Evolutionary conservation across 2,329 filamentous ascomycete genomes (phyloP).

Genomic region (Penicillium digitatum): DNA sequence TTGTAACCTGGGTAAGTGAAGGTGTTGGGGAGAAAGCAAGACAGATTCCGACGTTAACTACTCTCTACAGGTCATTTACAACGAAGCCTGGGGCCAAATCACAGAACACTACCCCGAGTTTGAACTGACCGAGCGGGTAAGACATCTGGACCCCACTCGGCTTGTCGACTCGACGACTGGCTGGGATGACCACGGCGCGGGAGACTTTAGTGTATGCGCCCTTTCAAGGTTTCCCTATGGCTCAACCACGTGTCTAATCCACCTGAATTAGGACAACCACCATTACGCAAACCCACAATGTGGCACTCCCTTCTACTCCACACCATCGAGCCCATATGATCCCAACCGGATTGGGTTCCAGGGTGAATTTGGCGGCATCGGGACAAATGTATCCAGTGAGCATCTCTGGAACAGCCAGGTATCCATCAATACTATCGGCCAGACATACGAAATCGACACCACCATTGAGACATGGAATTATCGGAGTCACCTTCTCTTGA

Average conservation of each 20-base stretch:
- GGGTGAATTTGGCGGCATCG: conserved; percentile 68
- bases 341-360: conserved; percentile 61
- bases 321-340: conserved; percentile 54
- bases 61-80: conserved; percentile 58
- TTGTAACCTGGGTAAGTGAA: conserved; percentile 57
- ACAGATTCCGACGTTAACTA: background rate
- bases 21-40: background rate
- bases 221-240: background rate
- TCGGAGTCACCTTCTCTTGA: conserved; percentile 53
- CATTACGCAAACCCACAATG: conserved; percentile 70
- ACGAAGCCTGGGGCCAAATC: conserved; percentile 67
- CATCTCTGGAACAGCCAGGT: conserved; percentile 62
- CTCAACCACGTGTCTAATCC: background rate
- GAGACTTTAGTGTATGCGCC: conserved; percentile 53
- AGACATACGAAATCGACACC: conserved; percentile 64
- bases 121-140: conserved; percentile 53
- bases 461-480: conserved; percentile 63
- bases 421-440: conserved; percentile 58
- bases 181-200: conserved; percentile 65
- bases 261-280: conserved; percentile 56
- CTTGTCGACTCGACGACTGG: conserved; percentile 61
- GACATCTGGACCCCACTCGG: conserved; percentile 58
- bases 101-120: conserved; percentile 53
- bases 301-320: conserved; percentile 64
- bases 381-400: conserved; percentile 60